Evolutionary conservation across 345 rosid genomes (phyloP).

Genomic region (Reutealis trisperma): DNA sequence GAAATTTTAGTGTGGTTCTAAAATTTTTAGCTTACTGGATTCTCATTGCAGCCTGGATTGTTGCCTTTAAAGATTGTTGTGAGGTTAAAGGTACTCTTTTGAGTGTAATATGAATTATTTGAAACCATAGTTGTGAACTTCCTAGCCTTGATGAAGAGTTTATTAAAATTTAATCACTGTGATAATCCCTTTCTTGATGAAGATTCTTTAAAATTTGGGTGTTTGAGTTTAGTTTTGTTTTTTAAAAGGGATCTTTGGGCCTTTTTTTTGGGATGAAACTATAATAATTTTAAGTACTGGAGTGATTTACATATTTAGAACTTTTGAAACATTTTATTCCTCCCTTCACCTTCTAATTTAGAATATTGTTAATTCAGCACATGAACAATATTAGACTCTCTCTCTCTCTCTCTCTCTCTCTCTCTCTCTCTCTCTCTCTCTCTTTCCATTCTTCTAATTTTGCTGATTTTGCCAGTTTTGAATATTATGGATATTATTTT

Average conservation of each 20-base stretch:
- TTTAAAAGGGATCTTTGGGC: too few relatives aligned
- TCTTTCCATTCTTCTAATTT: too few relatives aligned
- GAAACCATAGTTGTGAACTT: neutral
- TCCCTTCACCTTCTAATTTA: neutral
- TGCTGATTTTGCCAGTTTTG: neutral
- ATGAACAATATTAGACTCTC: neutral
- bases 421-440: too few relatives aligned
- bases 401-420: too few relatives aligned
- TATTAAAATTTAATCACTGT: too few relatives aligned
- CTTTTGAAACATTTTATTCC: neutral
- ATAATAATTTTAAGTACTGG: too few relatives aligned
- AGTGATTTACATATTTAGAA: neutral
- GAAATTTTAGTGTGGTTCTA: neutral
- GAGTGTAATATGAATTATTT: neutral
- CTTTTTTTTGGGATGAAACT: too few relatives aligned
- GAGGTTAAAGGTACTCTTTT: neutral
- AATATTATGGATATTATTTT: neutral
- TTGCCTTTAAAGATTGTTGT: neutral
- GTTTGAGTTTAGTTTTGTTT: too few relatives aligned
- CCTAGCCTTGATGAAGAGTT: neutral
- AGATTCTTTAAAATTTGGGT: too few relatives aligned
- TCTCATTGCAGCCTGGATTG: neutral
- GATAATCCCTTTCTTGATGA: too few relatives aligned
- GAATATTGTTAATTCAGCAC: neutral
- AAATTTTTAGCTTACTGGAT: neutral